phyloP scores from a whole-genome alignment of 192 early-diverging fungal species.

The Gonapodya sp. region DNA sequence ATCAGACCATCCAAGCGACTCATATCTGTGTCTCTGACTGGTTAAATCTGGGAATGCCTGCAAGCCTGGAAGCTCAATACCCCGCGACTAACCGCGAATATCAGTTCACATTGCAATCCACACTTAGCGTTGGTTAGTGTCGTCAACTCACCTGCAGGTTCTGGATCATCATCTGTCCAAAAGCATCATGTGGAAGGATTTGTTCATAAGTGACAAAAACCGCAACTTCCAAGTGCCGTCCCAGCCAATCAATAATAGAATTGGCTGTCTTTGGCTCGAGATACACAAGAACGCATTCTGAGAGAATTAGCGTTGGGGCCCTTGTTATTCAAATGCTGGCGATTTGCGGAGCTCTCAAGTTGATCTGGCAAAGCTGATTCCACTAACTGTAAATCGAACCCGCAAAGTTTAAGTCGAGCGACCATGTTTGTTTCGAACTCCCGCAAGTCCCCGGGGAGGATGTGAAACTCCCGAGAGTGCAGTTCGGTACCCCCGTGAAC shows the following conservation, averaged over 20 bases:
- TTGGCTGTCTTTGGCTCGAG: slow-evolving; percentile 56
- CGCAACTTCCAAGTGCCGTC: slow-evolving; percentile 28
- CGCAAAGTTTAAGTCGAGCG: slow-evolving; percentile 39
- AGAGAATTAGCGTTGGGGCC: slow-evolving; percentile 77
- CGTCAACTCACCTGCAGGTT: slow-evolving; percentile 53
- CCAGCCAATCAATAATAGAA: slow-evolving; percentile 61
- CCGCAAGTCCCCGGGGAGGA: slow-evolving; percentile 76
- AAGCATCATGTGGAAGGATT: slow-evolving; percentile 79
- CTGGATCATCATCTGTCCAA: slow-evolving; percentile 84
- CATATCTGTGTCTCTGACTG: not conserved
- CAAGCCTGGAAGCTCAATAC: not conserved
- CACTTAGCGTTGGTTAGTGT: not conserved
- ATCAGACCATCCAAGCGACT: not conserved
- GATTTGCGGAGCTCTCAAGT: not conserved
- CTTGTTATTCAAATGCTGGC: slow-evolving; percentile 18
- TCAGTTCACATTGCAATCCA: not conserved
- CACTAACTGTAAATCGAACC: slow-evolving; percentile 23
- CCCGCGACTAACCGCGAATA: not conserved
- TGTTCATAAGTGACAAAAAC: slow-evolving; percentile 83
- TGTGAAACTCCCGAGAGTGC: slow-evolving; percentile 49
- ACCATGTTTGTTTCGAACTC: slow-evolving; percentile 48
- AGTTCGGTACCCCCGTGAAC: slow-evolving; percentile 67
- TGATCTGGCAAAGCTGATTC: not conserved
- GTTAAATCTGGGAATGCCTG: not conserved
- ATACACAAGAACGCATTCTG: slow-evolving; percentile 93